phyloP scores from a whole-genome alignment of 2,329 filamentous ascomycete genomes.

The Talaromyces sp. region DNA sequence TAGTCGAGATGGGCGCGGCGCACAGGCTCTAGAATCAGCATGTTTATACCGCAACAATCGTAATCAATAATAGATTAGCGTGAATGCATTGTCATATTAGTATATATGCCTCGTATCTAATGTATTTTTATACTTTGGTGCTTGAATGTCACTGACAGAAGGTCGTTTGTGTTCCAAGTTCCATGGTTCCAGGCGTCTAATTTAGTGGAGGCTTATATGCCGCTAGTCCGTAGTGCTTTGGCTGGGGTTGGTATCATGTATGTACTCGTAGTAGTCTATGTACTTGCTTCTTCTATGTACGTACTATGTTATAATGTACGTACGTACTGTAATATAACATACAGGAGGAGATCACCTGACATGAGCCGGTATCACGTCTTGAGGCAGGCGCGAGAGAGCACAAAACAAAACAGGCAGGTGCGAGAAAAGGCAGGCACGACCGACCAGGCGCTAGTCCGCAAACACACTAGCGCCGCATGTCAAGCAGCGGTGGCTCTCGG shows the following conservation, averaged over 20 bases:
- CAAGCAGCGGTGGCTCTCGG: neutral
- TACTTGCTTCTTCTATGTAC: too few relatives aligned
- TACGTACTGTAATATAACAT: too few relatives aligned
- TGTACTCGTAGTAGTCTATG: too few relatives aligned
- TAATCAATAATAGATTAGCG: neutral
- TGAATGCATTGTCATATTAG: neutral
- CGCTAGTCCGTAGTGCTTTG: neutral
- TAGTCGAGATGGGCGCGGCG: too few relatives aligned
- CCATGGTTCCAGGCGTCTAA: too few relatives aligned
- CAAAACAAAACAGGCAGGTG: neutral
- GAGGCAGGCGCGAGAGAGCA: neutral
- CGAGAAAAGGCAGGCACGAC: neutral
- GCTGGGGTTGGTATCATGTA: too few relatives aligned
- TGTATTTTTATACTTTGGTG: neutral
- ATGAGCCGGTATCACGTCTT: too few relatives aligned
- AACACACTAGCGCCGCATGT: neutral
- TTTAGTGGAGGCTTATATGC: neutral
- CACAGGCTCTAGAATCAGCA: neutral
- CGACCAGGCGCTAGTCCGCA: neutral
- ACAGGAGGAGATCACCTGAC: neutral
- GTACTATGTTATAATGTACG: too few relatives aligned
- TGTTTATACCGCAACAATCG: neutral
- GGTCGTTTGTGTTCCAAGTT: too few relatives aligned
- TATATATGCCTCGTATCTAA: neutral
- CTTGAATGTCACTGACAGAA: neutral